Base-by-base conservation (phyloP, 192 early-diverging fungal genomes). In the Podila minutissima region DNA sequence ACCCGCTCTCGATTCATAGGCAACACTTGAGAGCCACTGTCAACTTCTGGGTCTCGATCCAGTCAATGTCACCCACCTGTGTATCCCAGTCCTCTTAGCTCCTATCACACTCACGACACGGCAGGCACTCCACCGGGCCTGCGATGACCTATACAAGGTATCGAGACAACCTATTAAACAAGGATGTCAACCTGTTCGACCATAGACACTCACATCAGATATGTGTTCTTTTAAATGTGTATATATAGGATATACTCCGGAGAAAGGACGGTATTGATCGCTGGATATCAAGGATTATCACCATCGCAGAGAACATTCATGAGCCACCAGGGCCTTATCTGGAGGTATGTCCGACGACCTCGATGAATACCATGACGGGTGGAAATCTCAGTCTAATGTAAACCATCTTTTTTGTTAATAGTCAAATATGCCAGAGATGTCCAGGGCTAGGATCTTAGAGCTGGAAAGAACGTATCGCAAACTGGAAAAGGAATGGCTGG, bases 401-500 rank as follows among this genome's bases (percentile, higher is more conserved):
- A 59, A 24, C 17, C 11, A 26, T 48, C 15, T 41, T 60, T 37
- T 5, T 48, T 17, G 33, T 33, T 33, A 6, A 46, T 17, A 46
- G 41, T 46, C 41, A 46, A 46, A 3, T 1, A 73, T 81, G 77
- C 71, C 77, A 50, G 38, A 66, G 12, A 81, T 81, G 77, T 81
- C 77, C 13, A 64, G 71, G 13, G 77, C 77, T 20, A 67, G 77
- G 48, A 53, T 81, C 37, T 4, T 81, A 20, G 66, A 81, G 67
- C 62, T 81, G 17, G 67, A 72, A 50, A 72, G 62, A 31, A 73
- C 62, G 0, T 81, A 81, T 55, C 70, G 71, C 1, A 59, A 57
- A 20, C 28, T 81, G 51, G 77, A 81, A 46, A 73, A 64, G 22
- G 77, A 81, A 69, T 81, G 77, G 77, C 35, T 64, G 33, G 66